Percentiles rank a stretch among this genome's conserved stretches.
Conservation (phyloP, 2,329 filamentous ascomycete species). For the Botrytis medusae region DNA sequence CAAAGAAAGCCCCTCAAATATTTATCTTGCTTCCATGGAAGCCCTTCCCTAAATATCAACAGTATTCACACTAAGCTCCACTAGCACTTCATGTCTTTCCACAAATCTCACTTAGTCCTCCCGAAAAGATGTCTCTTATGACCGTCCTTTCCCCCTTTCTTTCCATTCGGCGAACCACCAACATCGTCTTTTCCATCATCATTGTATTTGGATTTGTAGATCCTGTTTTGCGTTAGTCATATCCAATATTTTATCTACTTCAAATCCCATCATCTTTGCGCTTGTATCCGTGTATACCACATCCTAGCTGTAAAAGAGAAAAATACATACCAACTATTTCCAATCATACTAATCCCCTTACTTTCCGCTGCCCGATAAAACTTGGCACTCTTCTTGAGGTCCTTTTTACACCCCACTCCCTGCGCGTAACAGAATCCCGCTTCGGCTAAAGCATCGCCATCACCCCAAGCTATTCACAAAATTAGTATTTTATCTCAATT, state of each 20-base stretch:
- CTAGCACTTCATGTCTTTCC: neutral
- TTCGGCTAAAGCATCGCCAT: constrained; percentile 89
- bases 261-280: too few species aligned
- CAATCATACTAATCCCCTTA: constrained; percentile 95
- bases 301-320: neutral
- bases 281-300: neutral
- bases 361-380: constrained; percentile 89
- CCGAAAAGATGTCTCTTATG: constrained; percentile 73
- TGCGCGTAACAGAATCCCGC: constrained; percentile 96
- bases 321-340: constrained; percentile 85
- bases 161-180: constrained; percentile 32
- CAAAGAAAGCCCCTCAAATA: neutral
- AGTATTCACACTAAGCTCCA: neutral
- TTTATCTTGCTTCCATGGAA: neutral
- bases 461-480: constrained; percentile 70
- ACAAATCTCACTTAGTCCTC: constrained; percentile 30
- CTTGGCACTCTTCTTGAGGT: constrained; percentile 88
- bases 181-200: constrained; percentile 51
- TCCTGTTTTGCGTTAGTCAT: constrained; percentile 56
- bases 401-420: constrained; percentile 91
- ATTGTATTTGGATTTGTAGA: constrained; percentile 92
- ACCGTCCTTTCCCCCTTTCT: constrained; percentile 61
- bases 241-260: neutral
- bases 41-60: constrained; percentile 2
- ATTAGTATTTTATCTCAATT: neutral